phyloP scores from a whole-genome alignment of 495 filamentous ascomycete species.

The Trichoderma erinaceum region DNA sequence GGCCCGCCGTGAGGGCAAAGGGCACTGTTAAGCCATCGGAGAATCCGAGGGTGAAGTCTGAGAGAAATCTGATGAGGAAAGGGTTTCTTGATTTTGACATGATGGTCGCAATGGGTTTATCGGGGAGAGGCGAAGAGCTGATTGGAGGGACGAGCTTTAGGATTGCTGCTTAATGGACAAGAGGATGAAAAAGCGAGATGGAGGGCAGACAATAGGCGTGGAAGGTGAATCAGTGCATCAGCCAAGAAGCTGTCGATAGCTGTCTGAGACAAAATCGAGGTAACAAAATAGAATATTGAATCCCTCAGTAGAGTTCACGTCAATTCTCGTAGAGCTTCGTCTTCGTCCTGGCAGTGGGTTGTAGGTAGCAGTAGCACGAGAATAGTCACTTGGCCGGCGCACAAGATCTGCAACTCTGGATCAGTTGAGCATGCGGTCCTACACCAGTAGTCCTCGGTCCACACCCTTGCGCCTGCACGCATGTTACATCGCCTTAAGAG shows the following conservation, averaged over 20 bases:
- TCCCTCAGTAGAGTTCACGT: too few species aligned
- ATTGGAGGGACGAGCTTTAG: too few species aligned
- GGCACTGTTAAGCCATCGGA: constrained; percentile 61
- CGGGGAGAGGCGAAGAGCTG: neutral
- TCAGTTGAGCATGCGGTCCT: neutral
- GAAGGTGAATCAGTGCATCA: too few species aligned
- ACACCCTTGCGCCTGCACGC: constrained; percentile 5
- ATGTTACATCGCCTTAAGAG: neutral
- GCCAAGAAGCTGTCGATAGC: too few species aligned
- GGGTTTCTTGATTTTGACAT: constrained; percentile 11
- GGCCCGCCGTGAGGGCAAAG: constrained; percentile 58
- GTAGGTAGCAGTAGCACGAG: neutral
- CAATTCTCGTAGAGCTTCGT: too few species aligned
- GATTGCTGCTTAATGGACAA: too few species aligned
- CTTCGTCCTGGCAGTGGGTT: neutral
- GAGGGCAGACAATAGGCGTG: too few species aligned
- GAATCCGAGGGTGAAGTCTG: constrained; percentile 48
- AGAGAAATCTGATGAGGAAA: constrained; percentile 28
- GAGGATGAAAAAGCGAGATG: too few species aligned
- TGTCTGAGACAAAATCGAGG: too few species aligned
- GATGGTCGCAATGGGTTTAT: neutral
- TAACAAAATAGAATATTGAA: too few species aligned
- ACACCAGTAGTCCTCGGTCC: neutral
- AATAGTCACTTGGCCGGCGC: neutral
- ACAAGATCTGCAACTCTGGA: neutral